Evolutionary conservation across 1,284 basidiomycete genomes (phyloP).

Genomic region (Ustilago trichophora): DNA sequence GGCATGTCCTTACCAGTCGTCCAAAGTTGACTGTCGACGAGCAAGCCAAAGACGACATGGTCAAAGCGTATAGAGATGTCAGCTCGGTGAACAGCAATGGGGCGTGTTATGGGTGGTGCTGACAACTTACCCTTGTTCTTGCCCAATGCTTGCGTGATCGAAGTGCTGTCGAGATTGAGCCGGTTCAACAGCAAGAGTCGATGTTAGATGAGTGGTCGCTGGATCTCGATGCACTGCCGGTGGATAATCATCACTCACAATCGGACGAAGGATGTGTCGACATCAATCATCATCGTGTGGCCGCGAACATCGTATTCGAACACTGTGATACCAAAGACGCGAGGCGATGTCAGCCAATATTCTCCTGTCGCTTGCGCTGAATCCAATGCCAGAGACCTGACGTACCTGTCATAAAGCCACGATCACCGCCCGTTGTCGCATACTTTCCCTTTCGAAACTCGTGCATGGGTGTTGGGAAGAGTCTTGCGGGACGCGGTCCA

Average conservation of each 20-base stretch:
- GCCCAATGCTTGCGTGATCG: slow-evolving; percentile 50
- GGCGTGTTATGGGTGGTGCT: too few species aligned
- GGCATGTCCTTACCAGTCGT: slow-evolving; percentile 29
- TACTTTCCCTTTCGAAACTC: slow-evolving; percentile 40
- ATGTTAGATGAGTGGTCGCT: too few species aligned
- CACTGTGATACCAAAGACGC: slow-evolving; percentile 16
- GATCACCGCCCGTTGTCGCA: slow-evolving; percentile 38
- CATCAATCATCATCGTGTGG: slow-evolving; percentile 51
- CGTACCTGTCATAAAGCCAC: slow-evolving; percentile 45
- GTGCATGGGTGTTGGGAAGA: slow-evolving; percentile 29
- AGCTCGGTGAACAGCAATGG: too few species aligned
- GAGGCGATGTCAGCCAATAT: too few species aligned
- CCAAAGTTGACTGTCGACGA: slow-evolving; percentile 36
- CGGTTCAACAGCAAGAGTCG: too few species aligned
- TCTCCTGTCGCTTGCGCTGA: too few species aligned
- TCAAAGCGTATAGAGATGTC: slow-evolving; percentile 1
- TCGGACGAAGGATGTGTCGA: slow-evolving; percentile 45
- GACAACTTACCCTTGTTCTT: slow-evolving; percentile 41
- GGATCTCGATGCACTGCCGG: too few species aligned
- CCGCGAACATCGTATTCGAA: slow-evolving; percentile 48
- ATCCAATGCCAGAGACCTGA: not conserved
- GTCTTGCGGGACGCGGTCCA: slow-evolving; percentile 25
- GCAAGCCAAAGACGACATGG: not conserved
- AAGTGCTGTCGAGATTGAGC: too few species aligned
- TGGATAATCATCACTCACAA: slow-evolving; percentile 55